These are phyloP conservation scores for Crithidia fasciculata DNA, from an alignment of 208 protist genomes.

Conservation along the genomic window DNA sequence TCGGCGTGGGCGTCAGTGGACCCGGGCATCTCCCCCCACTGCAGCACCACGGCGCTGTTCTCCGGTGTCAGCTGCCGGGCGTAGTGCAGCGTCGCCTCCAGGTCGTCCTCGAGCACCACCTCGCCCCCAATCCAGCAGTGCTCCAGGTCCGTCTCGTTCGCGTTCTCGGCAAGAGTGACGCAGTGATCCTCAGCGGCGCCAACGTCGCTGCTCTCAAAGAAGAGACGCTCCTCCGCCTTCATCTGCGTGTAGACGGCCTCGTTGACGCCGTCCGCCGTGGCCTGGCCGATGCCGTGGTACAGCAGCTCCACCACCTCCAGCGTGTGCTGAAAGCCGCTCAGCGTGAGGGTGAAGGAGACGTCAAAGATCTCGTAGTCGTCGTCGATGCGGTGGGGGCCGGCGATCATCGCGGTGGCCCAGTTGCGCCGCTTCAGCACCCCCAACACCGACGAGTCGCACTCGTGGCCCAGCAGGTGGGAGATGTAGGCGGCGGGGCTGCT, in stretches of 20 bases:
- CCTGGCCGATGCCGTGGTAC: conserved; percentile 70
- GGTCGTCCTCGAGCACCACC: conserved; percentile 65
- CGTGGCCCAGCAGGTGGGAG: conserved; percentile 93
- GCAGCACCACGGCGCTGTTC: conserved; percentile 49
- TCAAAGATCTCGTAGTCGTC: conserved; percentile 65
- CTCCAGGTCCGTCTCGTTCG: conserved; percentile 47
- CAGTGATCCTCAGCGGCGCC: conserved; percentile 45
- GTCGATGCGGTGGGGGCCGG: conserved; percentile 56
- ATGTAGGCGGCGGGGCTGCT: conserved; percentile 77
- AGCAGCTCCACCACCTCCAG: conserved; percentile 62
- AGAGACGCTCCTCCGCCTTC: conserved; percentile 53
- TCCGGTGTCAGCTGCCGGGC: conserved; percentile 61
- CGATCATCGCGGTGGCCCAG: conserved; percentile 72
- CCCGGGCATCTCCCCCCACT: conserved; percentile 65
- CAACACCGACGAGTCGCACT: conserved; percentile 90
- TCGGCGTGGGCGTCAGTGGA: not conserved
- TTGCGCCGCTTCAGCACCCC: conserved; percentile 79
- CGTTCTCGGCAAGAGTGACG: conserved; percentile 39
- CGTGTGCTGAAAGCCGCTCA: conserved; percentile 51
- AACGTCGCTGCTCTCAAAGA: conserved; percentile 66
- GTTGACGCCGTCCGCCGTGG: conserved; percentile 51
- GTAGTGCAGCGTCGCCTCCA: conserved; percentile 45
- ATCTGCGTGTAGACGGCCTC: conserved; percentile 61
- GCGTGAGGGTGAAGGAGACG: conserved; percentile 61
- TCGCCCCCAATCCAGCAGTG: conserved; percentile 55